These are phyloP conservation scores for Whalleya microplaca DNA, from an alignment of 2,329 filamentous ascomycete genomes.

Conservation along the genomic window DNA sequence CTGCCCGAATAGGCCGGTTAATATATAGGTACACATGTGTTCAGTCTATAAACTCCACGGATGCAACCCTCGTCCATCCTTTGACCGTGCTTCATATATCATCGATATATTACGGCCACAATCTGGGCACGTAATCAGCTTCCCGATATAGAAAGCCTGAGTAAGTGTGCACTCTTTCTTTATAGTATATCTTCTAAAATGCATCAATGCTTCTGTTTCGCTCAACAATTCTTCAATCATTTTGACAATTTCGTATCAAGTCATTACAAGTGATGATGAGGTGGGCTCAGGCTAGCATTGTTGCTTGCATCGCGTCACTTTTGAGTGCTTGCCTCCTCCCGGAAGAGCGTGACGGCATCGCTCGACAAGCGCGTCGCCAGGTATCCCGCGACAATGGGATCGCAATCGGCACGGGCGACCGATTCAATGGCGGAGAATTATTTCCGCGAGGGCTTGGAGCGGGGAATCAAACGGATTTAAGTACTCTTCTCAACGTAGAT, in stretches of 20 bases:
- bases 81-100: not conserved
- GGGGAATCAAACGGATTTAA: conserved; percentile 38
- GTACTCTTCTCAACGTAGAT: conserved; percentile 45
- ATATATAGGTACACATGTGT: not conserved
- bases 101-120: not conserved
- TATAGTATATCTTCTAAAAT: not conserved
- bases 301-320: conserved; percentile 17
- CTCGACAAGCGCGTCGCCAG: conserved; percentile 6
- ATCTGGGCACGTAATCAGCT: not conserved
- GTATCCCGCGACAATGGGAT: conserved; percentile 21
- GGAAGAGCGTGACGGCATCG: conserved; percentile 22
- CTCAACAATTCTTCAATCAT: not conserved
- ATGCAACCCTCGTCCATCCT: not conserved
- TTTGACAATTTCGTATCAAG: not conserved
- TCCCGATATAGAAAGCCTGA: not conserved
- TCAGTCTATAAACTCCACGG: not conserved
- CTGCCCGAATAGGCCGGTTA: not conserved
- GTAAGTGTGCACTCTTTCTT: not conserved
- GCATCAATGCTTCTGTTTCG: not conserved
- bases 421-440: conserved; percentile 44
- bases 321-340: conserved; percentile 25
- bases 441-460: conserved; percentile 47
- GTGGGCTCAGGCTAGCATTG: not conserved
- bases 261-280: conserved; percentile 13
- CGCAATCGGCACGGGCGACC: conserved; percentile 37